Conservation (phyloP, 2,329 filamentous ascomycete species). For the Didymellaceae sp. region DNA sequence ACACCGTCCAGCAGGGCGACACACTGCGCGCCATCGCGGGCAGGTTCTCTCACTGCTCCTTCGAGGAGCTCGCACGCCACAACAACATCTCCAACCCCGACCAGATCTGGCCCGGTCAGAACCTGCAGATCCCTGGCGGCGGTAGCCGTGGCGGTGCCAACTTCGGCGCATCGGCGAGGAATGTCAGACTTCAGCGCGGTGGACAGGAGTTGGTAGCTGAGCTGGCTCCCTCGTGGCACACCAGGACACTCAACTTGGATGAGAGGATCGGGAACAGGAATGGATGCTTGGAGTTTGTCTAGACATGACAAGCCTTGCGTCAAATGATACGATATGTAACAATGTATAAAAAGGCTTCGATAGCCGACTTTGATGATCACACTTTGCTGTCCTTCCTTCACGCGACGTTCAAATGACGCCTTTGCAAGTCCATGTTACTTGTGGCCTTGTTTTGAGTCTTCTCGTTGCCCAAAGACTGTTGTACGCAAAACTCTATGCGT, state of each 20-base stretch:
- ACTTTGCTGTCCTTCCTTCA: background rate
- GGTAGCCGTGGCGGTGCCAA: constrained; percentile 27
- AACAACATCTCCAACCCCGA: constrained; percentile 37
- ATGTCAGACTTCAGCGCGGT: constrained; percentile 28
- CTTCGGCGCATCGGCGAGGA: constrained; percentile 32
- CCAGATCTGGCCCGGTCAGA: constrained; percentile 39
- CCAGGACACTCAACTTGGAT: constrained; percentile 29
- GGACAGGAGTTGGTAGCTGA: constrained; percentile 35
- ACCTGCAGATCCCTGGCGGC: constrained; percentile 31
- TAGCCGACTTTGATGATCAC: background rate
- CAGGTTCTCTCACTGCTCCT: constrained; percentile 33
- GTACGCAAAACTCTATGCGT: too few relatives aligned
- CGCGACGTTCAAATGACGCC: too few relatives aligned
- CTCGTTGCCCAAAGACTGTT: too few relatives aligned
- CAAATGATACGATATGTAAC: background rate
- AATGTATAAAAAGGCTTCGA: background rate
- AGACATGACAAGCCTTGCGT: background rate
- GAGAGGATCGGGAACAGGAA: constrained; percentile 35
- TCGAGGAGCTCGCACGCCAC: constrained; percentile 33
- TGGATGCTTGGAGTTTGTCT: constrained; percentile 33
- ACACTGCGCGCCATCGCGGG: constrained; percentile 36
- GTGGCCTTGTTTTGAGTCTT: too few relatives aligned
- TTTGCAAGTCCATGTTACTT: too few relatives aligned
- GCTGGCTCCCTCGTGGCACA: constrained; percentile 30
- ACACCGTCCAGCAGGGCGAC: constrained; percentile 37